Evolutionary conservation across 1,139 yeast species (phyloP).

Genomic region (Taphrina betulina): DNA sequence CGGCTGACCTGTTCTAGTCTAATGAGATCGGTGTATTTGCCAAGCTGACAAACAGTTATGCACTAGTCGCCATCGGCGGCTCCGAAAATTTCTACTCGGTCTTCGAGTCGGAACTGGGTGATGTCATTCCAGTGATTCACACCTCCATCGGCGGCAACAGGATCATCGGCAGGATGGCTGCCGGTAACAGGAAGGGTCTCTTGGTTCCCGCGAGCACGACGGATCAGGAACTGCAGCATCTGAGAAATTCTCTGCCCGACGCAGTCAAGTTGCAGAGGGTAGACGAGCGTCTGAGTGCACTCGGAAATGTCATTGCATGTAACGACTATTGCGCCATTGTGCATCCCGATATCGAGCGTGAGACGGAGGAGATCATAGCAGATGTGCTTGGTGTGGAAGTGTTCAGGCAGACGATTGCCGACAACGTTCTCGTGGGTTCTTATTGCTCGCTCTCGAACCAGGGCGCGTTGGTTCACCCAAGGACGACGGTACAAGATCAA

Average conservation of each 20-base stretch:
- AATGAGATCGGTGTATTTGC: constrained; percentile 84
- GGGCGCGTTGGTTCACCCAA: constrained; percentile 98
- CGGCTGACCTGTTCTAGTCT: background rate
- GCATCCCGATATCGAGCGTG: constrained; percentile 98
- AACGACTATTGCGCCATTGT: constrained; percentile 98
- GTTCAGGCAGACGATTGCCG: constrained; percentile 97
- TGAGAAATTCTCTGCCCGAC: constrained; percentile 97
- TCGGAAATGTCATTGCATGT: constrained; percentile 97
- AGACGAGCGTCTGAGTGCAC: constrained; percentile 93
- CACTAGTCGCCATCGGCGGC: constrained; percentile 95
- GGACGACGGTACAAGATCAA: constrained; percentile 94
- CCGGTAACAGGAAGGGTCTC: constrained; percentile 96
- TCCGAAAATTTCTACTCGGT: constrained; percentile 97
- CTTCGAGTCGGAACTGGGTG: constrained; percentile 96
- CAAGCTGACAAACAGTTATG: constrained; percentile 92
- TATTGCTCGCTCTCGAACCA: constrained; percentile 93
- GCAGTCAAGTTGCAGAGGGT: constrained; percentile 94
- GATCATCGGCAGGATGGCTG: constrained; percentile 97
- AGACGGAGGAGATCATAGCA: constrained; percentile 96
- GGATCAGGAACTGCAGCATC: constrained; percentile 97
- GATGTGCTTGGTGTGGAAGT: constrained; percentile 99
- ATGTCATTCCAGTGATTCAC: constrained; percentile 92
- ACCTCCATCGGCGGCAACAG: constrained; percentile 98
- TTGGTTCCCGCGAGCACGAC: constrained; percentile 97
- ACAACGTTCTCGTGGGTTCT: constrained; percentile 94